A percentile compares a stretch with the other conserved stretches of the same genome.
These are phyloP conservation scores for Globisporangium uncinulatum DNA, from an alignment of 352 stramenopile species.

Conservation along the genomic window DNA sequence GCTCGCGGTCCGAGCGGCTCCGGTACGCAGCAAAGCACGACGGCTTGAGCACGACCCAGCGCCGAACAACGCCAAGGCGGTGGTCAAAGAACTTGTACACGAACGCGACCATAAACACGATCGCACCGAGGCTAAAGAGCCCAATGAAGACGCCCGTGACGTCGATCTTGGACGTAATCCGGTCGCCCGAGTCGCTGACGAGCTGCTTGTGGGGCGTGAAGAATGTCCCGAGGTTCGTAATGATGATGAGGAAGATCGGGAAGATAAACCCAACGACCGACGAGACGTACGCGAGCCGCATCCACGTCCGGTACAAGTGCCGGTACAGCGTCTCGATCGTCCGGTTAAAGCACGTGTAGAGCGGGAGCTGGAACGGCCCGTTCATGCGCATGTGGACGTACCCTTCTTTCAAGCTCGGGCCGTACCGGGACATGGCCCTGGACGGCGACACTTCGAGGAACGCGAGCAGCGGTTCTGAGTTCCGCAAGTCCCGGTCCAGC, in stretches of 20 bases:
- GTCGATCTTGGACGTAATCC: constrained; percentile 46
- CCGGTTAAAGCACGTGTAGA: constrained; percentile 82
- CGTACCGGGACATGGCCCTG: constrained; percentile 64
- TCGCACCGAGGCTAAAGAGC: constrained; percentile 34
- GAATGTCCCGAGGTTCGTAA: constrained; percentile 64
- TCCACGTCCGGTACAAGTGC: constrained; percentile 83
- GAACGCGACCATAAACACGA: constrained; percentile 68
- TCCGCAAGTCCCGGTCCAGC: constrained; percentile 54
- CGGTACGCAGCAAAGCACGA: constrained; percentile 81
- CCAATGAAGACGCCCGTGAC: constrained; percentile 49
- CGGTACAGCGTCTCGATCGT: constrained; percentile 79
- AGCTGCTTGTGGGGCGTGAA: constrained; percentile 59
- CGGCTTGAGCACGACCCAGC: constrained; percentile 86
- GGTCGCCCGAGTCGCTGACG: constrained; percentile 30
- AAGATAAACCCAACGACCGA: constrained; percentile 80
- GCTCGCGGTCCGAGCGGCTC: constrained; percentile 64
- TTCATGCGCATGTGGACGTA: constrained; percentile 90
- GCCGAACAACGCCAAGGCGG: constrained; percentile 73
- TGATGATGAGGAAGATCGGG: constrained; percentile 61
- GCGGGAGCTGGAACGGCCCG: constrained; percentile 75
- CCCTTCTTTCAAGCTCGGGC: constrained; percentile 77
- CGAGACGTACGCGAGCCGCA: constrained; percentile 81
- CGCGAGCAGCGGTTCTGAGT: constrained; percentile 70
- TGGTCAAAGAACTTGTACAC: constrained; percentile 89
- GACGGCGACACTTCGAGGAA: constrained; percentile 81